phyloP scores from a whole-genome alignment of 805 yeast species.

The Yarrowia divulgata region DNA sequence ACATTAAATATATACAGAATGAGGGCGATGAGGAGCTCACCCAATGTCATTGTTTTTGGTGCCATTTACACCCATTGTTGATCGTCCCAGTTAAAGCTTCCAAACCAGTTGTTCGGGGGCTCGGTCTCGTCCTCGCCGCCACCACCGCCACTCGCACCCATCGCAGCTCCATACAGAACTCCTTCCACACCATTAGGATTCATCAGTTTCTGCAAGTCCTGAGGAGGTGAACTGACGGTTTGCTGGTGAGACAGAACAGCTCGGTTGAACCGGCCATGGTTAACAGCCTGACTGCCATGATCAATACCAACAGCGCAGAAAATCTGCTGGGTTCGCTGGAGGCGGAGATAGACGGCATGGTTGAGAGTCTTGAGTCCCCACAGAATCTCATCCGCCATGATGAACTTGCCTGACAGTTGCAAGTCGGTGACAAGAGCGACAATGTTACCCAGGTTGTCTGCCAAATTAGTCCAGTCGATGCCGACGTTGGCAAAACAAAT shows the following conservation, averaged over 20 bases:
- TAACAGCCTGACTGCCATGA: conserved; percentile 62
- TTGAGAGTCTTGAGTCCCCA: conserved; percentile 68
- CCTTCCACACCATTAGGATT: conserved; percentile 28
- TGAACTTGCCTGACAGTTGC: conserved; percentile 45
- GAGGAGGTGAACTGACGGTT: conserved; percentile 33
- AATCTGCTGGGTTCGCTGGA: conserved; percentile 53
- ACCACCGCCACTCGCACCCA: not conserved
- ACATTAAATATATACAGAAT: not conserved
- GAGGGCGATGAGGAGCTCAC: too few relatives aligned
- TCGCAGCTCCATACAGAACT: conserved; percentile 25
- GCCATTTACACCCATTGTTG: conserved; percentile 21
- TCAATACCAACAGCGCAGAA: conserved; percentile 58
- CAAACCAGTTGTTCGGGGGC: conserved; percentile 37
- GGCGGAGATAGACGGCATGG: conserved; percentile 57
- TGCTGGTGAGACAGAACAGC: conserved; percentile 22
- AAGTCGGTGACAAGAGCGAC: conserved; percentile 42
- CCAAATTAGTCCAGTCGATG: conserved; percentile 42
- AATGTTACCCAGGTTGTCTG: conserved; percentile 42
- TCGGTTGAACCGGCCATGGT: conserved; percentile 46
- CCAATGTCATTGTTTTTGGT: too few relatives aligned
- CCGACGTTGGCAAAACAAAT: conserved; percentile 57
- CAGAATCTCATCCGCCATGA: conserved; percentile 65
- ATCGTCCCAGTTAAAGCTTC: conserved; percentile 35
- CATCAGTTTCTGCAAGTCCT: conserved; percentile 34
- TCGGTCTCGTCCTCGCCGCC: conserved; percentile 15